A percentile compares a stretch with the other conserved stretches of the same genome.
Evolutionary conservation across 805 yeast genomes (phyloP).

Genomic region (Cyberlindnera maclurae): DNA sequence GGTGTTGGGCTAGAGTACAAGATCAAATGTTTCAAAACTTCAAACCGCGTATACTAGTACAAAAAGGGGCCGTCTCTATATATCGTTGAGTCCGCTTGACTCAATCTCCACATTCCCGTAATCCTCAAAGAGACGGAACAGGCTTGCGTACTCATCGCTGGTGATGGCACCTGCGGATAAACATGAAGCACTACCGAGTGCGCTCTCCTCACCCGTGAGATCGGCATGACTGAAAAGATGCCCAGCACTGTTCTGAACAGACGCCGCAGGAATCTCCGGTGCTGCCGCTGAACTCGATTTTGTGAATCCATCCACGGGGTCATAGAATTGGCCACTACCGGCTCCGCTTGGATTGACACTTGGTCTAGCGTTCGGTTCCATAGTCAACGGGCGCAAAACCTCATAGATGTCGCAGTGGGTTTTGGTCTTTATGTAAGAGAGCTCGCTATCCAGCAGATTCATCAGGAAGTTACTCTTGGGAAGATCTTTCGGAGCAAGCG

Average conservation of each 20-base stretch:
- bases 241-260: no score
- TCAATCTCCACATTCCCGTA: constrained; percentile 9
- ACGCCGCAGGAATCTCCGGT: no score
- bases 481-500: constrained; percentile 12
- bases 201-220: no score
- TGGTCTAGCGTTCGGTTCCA: not conserved
- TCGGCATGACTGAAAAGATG: no score
- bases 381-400: constrained; percentile 13
- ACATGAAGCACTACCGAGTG: no score
- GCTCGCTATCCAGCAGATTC: constrained; percentile 12
- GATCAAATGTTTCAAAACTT: no score
- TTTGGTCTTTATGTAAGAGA: constrained; percentile 9
- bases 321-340: constrained; percentile 15
- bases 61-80: no score
- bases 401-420: constrained; percentile 9
- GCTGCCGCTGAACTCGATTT: not conserved
- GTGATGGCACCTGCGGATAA: constrained; percentile 5
- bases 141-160: constrained; percentile 19
- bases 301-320: constrained; percentile 6
- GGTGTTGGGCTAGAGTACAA: no score
- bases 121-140: constrained; percentile 22
- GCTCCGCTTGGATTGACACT: constrained; percentile 12
- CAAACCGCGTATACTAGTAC: no score
- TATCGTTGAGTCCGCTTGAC: not conserved
- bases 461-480: constrained; percentile 14